Evolutionary conservation across 306 rosid species (phyloP).

Genomic region (Fagus sylvatica): DNA sequence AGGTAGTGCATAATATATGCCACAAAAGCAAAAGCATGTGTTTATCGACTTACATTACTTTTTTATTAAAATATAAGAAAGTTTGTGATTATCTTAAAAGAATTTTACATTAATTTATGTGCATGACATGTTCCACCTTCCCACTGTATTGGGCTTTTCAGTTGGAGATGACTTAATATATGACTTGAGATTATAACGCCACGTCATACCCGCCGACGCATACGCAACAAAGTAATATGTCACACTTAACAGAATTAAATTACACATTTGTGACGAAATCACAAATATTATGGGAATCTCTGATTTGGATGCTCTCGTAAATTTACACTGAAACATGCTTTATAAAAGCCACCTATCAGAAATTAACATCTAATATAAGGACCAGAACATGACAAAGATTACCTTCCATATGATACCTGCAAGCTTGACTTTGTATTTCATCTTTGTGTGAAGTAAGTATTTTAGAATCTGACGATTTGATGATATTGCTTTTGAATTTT

Average conservation of each 20-base stretch:
- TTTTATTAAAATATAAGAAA: conserved; percentile 4
- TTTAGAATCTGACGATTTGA: conserved; percentile 17
- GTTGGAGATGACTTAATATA: conserved; percentile 35
- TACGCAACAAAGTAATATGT: conserved; percentile 21
- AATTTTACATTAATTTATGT: conserved; percentile 18
- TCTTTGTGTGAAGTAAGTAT: neutral
- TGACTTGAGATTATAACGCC: conserved; percentile 47
- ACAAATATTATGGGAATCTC: conserved; percentile 24
- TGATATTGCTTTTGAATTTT: neutral
- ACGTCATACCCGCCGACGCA: conserved; percentile 18
- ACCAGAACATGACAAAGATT: neutral
- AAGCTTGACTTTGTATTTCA: conserved; percentile 19
- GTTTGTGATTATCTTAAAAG: conserved; percentile 39
- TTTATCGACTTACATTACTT: conserved; percentile 24
- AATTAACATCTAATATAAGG: neutral
- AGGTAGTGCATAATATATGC: conserved; percentile 3
- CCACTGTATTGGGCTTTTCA: conserved; percentile 34
- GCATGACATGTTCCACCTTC: conserved; percentile 40
- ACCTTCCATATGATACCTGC: neutral
- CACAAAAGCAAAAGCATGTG: conserved; percentile 30
- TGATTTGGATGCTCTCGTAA: conserved; percentile 20
- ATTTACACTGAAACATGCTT: conserved; percentile 5
- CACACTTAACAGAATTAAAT: conserved; percentile 20
- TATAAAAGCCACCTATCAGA: neutral
- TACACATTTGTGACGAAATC: conserved; percentile 40